A percentile compares a stretch with the other conserved stretches of the same genome.
These are phyloP conservation scores for Russula ochroleuca DNA, from an alignment of 768 basidiomycete genomes.

Conservation along the genomic window DNA sequence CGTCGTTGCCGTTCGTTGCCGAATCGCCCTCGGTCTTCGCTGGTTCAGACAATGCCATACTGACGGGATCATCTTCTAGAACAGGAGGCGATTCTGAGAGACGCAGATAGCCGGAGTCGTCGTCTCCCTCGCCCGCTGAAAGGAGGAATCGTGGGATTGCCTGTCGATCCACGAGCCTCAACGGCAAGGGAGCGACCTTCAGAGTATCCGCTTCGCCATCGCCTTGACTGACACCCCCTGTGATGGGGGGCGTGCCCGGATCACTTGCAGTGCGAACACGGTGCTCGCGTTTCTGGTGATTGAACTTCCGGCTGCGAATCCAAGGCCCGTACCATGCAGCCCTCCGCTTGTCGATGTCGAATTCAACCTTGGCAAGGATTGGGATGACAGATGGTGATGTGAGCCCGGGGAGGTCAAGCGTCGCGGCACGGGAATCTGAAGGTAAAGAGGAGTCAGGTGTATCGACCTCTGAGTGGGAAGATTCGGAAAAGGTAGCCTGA, in stretches of 20 bases:
- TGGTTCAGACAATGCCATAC: slow-evolving; percentile 33
- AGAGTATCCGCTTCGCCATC: slow-evolving; percentile 29
- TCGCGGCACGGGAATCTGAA: slow-evolving; percentile 41
- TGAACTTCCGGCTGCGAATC: slow-evolving; percentile 59
- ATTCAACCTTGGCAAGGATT: slow-evolving; percentile 91
- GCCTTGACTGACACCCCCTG: slow-evolving; percentile 29
- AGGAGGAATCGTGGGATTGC: slow-evolving; percentile 30
- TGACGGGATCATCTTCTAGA: slow-evolving; percentile 38
- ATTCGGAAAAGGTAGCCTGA: slow-evolving; percentile 30
- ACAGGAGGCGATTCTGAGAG: slow-evolving; percentile 27
- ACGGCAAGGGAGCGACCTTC: slow-evolving; percentile 42
- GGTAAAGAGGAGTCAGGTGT: slow-evolving; percentile 32
- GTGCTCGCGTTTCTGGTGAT: slow-evolving; percentile 50
- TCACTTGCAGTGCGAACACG: slow-evolving; percentile 20
- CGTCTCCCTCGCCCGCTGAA: slow-evolving; percentile 27
- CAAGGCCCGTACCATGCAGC: slow-evolving; percentile 88
- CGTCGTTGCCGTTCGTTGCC: slow-evolving; percentile 42
- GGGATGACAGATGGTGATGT: slow-evolving; percentile 63
- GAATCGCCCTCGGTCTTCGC: slow-evolving; percentile 34
- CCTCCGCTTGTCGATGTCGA: slow-evolving; percentile 79
- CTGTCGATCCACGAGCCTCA: slow-evolving; percentile 47
- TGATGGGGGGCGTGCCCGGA: slow-evolving; percentile 2
- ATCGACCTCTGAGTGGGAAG: slow-evolving; percentile 30
- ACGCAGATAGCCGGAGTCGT: slow-evolving; percentile 16
- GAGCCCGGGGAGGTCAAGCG: slow-evolving; percentile 64